These are phyloP conservation scores for Melampsora americana DNA, from an alignment of 1,284 basidiomycete species.

Conservation along the genomic window DNA sequence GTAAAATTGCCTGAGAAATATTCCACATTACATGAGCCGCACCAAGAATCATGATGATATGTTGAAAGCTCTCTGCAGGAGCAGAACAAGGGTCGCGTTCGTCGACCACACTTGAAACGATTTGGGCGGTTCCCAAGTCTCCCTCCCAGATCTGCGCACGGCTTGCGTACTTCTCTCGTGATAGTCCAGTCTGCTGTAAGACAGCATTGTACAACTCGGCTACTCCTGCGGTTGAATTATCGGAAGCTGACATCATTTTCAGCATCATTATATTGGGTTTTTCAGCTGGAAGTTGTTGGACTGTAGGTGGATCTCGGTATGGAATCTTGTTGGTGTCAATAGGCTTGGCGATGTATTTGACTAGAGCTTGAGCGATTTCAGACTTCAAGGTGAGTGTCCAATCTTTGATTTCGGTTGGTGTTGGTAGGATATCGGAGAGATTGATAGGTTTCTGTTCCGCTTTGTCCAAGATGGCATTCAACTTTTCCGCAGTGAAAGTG, in stretches of 20 bases:
- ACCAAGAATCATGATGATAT: no score
- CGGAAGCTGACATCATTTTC: slow-evolving; percentile 17
- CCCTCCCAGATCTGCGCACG: background rate
- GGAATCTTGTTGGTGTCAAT: background rate
- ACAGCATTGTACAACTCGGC: background rate
- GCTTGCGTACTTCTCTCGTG: background rate
- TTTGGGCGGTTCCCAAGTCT: no score
- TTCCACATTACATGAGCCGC: no score
- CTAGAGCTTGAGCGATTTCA: background rate
- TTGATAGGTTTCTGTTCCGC: background rate
- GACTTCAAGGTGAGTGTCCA: background rate
- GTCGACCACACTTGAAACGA: no score
- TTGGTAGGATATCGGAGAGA: background rate
- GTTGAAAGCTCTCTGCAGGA: no score
- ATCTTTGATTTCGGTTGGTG: background rate
- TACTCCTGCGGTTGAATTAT: slow-evolving; percentile 8
- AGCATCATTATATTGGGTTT: no score
- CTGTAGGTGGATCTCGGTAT: background rate
- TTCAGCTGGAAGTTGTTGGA: slow-evolving; percentile 8
- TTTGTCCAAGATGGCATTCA: background rate
- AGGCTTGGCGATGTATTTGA: background rate
- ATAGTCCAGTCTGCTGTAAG: background rate
- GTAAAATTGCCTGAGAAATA: no score
- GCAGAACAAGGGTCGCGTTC: no score
- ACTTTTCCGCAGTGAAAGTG: background rate